Conservation (phyloP, 2,329 filamentous ascomycete genomes). For the Xylaria arbuscula region DNA sequence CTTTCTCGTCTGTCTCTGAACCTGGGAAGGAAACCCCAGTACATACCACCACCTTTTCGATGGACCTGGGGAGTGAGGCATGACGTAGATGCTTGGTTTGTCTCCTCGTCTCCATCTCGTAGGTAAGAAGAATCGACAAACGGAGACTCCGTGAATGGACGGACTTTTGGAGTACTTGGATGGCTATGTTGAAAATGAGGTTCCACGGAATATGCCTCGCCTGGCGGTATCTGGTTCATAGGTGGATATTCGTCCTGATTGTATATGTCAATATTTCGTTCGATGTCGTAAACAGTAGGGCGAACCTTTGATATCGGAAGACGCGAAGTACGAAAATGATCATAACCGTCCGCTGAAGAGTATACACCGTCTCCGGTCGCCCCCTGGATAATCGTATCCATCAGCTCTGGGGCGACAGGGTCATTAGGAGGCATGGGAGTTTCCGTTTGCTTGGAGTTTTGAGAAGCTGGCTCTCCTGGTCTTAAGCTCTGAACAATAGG, state of each 20-base stretch:
- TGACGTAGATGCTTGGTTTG: conserved; percentile 29
- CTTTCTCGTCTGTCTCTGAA: conserved; percentile 32
- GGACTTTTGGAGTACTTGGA: conserved; percentile 38
- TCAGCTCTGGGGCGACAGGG: neutral
- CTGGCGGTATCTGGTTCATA: conserved; percentile 12
- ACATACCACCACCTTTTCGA: conserved; percentile 30
- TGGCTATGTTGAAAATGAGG: conserved; percentile 33
- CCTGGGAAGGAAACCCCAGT: conserved; percentile 46
- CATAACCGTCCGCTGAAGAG: conserved; percentile 10
- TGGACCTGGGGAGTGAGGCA: conserved; percentile 8
- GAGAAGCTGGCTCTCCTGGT: neutral
- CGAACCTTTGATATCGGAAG: conserved; percentile 42
- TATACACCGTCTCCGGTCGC: neutral
- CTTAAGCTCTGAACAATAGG: neutral
- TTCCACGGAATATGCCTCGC: conserved; percentile 21
- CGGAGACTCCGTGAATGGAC: conserved; percentile 31
- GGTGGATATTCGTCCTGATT: conserved; percentile 20
- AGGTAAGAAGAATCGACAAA: conserved; percentile 16
- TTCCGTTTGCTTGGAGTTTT: neutral
- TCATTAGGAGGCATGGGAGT: neutral
- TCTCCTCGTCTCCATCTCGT: conserved; percentile 31
- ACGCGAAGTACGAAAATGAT: conserved; percentile 26
- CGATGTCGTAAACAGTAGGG: conserved; percentile 29
- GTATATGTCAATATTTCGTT: neutral
- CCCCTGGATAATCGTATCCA: neutral